Evolutionary conservation across 805 yeast species (phyloP), one percentile per base, ranked within the genome.

Genomic region (Starmera caribaea): DNA sequence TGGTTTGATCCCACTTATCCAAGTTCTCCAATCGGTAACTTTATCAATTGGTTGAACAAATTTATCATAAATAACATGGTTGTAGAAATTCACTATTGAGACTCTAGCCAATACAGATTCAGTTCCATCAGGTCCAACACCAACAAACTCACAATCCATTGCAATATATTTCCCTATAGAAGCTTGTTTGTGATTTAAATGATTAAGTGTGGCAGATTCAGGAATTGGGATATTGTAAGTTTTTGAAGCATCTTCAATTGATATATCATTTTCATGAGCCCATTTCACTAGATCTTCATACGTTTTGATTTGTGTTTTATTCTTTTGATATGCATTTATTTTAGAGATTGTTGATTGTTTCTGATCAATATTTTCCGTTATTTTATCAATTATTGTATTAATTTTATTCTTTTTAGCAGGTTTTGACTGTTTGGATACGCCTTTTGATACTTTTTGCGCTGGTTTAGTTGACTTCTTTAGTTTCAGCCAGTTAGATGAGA

Each of bases 141-240:
- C 96, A 2, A 89, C 97, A 66, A 89, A 88, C 51, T 89, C 97
- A 64, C 97, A 88, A 60, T 89, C 97, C 44, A 89, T 74, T 1
- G 96, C 86, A 2, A 88, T 43, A 48, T 73, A 88, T 50, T 73
- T 81, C 2, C 96, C 96, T 1, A 77, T 64, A 34, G 71, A 69
- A 38, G 57, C 61, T 42, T 70, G 62, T 33, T 52, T 54, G 16
- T 49, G 49, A 8, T 57, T 41, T n/a, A 53, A 41, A 24, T 46
- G 40, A 2, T 31, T 27, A 4, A 32, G 39, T 7, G 30, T 32
- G 9, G 45, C 36, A 16, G 48, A 45, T 16, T 44, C 42, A 31
- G 31, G 29, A 14, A 21, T 14, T 15, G 24, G 9, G 15, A 31
- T 38, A 16, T 49, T 49, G 32, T 54, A 50, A 1, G 54, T 48